Evolutionary conservation across 106 monocot genomes (phyloP), one percentile per base, ranked within the genome.

Genomic region (Xerophyta viscosa): DNA sequence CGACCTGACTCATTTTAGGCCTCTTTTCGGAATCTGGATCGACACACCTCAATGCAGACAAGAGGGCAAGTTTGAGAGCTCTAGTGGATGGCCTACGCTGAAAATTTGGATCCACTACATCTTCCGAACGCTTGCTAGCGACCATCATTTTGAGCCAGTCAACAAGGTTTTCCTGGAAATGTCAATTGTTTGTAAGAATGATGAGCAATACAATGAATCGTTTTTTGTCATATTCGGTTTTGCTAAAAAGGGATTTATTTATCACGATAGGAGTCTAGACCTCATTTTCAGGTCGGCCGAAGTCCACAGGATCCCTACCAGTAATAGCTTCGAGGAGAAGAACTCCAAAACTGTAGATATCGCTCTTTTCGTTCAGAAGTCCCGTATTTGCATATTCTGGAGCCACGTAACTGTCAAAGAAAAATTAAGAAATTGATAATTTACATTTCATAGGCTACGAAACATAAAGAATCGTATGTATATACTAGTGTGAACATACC

Each of bases 91-190:
- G 94, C 42, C 62, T 77, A 37, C 41, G 61, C 29, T 81, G 81
- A 28, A 96, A 81, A 63, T 45, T 79, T 49, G 81, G 81, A 76
- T 96, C 94, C 13, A 96, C 81, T 24, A 96, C 84, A 76, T 96
- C 94, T 36, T 88, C 88, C 8, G 78, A 81, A 0, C 81, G 80
- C 49, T 73, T 74, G 47, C 61, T 78, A 3, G 77, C 84, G 25
- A 96, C 88, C 94, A 96, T 96, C 84, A 96, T 75, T 67, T 96
- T 96, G 14, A 96, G 78, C 94, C 94, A 96, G 46, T 96, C 94
- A 43, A 96, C 88, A 30, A 96, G 60, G 76, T 96, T 96, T 21
- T 88, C 88, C 94, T 96, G 69, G 29, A 39, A 12, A 39, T 39
- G 6, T 12, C 15, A 39, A 39, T 15, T 12, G 10, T 36, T 2